Base-by-base conservation (phyloP, 805 yeast genomes). In the Candida nonsorbophila region DNA sequence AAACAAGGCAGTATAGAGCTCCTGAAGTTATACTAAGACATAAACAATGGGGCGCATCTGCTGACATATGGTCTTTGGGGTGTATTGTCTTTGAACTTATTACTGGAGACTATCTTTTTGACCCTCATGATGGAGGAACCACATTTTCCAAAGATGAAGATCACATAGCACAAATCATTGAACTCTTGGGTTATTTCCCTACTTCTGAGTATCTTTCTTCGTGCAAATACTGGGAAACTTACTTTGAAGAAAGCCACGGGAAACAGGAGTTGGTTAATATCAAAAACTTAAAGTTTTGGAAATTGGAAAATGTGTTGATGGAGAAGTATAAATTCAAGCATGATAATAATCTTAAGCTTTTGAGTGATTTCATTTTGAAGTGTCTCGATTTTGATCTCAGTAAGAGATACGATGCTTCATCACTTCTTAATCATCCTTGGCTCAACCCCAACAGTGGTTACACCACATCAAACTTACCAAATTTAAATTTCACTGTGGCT, bases 41-140 rank as follows among this genome's bases (percentile, higher is more conserved):
- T 75, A 24, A 83, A 7, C 67, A 74, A 18, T 92, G 98, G 98
- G 98, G 98, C 1, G 87, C 95, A 29, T 78, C 90, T 31, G 80
- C 94, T 1, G 98, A 92, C 57, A 72, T 90, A 27, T 92, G 98
- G 98, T 84, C 95, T n/a, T 67, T 84, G 45, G 97, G 94, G 0
- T 88, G 97, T 58, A 59, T 92, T 46, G 67, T 84, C 1, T 92
- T 92, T 58, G 98, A 92, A 60, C 67, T 92, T 14, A 56, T 90
- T 24, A 90, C 98, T 0, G 97, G 97, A 3, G 97, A 90, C 55
- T 88, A 88, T 47, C 56, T 92, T 28, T 92, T 90, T 54, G 97
- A 90, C 53, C 98, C 98, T 4, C 74, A 77, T 29, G 75, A 75
- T 37, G 87, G 88, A 1, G 74, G 72, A 32, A n/a, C n/a, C n/a